Evolutionary conservation across 176 grass and related monocot species (phyloP).

Genomic region (Leersia perrieri): DNA sequence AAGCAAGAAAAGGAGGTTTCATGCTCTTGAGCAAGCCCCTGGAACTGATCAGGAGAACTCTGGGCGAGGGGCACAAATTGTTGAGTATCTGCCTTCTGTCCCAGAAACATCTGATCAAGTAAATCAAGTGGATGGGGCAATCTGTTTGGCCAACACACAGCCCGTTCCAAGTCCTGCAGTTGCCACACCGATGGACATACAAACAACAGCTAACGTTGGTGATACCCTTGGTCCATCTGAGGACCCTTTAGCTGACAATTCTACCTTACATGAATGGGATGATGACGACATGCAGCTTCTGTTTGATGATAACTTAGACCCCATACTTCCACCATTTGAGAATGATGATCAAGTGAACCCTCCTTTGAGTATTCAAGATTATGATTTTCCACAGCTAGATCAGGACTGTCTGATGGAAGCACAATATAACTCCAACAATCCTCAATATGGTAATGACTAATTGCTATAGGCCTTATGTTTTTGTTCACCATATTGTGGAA

Average conservation of each 20-base stretch:
- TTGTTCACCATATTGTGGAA: not conserved
- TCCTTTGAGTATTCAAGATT: constrained; percentile 47
- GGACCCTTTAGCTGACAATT: constrained; percentile 14
- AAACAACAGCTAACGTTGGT: constrained; percentile 19
- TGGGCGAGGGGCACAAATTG: constrained; percentile 29
- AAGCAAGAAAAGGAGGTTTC: constrained; percentile 62
- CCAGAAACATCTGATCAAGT: constrained; percentile 40
- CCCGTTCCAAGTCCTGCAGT: constrained; percentile 30
- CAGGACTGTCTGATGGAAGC: constrained; percentile 48
- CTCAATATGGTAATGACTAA: constrained; percentile 41
- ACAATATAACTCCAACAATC: constrained; percentile 30
- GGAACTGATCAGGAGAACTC: constrained; percentile 37
- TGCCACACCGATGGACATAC: constrained; percentile 34
- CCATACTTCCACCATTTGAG: constrained; percentile 12
- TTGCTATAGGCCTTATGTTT: not conserved
- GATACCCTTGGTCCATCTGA: constrained; percentile 18
- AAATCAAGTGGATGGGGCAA: constrained; percentile 17
- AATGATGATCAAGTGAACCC: not conserved
- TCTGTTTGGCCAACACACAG: not conserved
- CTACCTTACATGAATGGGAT: constrained; percentile 28
- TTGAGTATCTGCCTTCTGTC: constrained; percentile 37
- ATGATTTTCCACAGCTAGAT: constrained; percentile 14
- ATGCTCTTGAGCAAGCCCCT: constrained; percentile 44
- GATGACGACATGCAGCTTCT: constrained; percentile 14
- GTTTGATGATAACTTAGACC: constrained; percentile 17